Conservation (phyloP, 2,329 filamentous ascomycete species). For the Pseudogymnoascus sp. region DNA sequence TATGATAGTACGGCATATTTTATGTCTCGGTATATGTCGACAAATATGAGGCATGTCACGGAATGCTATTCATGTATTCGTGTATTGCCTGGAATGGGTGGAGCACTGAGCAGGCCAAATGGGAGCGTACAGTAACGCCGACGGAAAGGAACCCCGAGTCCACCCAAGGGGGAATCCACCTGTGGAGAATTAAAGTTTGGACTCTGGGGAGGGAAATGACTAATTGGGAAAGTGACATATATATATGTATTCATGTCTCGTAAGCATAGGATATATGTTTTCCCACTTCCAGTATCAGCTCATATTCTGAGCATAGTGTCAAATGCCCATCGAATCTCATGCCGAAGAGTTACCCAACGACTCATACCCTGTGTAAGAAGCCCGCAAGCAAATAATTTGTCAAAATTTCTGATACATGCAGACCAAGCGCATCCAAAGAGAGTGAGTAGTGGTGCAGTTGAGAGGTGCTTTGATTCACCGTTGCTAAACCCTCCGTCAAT, state of each 20-base stretch:
- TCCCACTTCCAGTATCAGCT: no score
- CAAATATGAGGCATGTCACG: background rate
- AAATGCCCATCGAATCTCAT: no score
- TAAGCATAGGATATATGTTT: no score
- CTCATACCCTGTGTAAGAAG: no score
- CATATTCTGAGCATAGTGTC: no score
- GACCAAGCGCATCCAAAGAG: no score
- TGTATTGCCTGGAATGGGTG: background rate
- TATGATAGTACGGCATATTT: background rate
- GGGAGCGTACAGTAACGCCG: background rate
- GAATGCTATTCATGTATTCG: background rate
- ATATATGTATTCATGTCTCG: background rate
- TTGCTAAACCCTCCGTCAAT: no score
- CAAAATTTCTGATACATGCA: no score
- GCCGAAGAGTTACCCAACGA: no score
- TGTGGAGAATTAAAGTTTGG: background rate
- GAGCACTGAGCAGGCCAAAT: background rate
- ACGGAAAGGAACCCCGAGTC: constrained; percentile 1
- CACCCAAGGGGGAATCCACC: background rate
- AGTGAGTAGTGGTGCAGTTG: no score
- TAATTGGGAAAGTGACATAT: background rate
- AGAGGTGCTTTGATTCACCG: no score
- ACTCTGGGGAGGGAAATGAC: background rate
- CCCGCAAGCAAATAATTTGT: no score
- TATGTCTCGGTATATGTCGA: background rate